Percentiles rank a stretch among this genome's conserved stretches.
Conservation (phyloP, 768 basidiomycete species). For the Xerocomus spinulosus region DNA sequence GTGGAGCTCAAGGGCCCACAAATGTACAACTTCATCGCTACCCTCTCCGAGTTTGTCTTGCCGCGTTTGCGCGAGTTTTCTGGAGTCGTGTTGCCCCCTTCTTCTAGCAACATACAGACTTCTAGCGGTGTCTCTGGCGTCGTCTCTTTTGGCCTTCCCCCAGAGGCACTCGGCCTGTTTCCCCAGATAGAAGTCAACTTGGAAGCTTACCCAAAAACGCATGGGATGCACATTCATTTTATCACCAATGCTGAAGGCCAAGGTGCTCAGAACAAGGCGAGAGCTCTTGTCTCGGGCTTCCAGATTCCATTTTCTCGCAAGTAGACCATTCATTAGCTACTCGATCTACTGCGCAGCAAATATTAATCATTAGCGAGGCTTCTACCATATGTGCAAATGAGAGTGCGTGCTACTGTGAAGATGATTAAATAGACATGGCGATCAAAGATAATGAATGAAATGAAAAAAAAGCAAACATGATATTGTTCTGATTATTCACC, state of each 20-base stretch:
- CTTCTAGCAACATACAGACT: slow-evolving; percentile 63
- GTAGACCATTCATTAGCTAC: slow-evolving; percentile 13
- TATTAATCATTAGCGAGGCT: slow-evolving; percentile 22
- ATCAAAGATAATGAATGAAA: slow-evolving; percentile 13
- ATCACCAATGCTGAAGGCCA: slow-evolving; percentile 82
- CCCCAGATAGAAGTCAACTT: slow-evolving; percentile 94
- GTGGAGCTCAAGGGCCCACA: slow-evolving; percentile 85
- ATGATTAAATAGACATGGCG: slow-evolving; percentile 17
- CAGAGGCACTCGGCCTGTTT: slow-evolving; percentile 83
- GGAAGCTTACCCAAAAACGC: slow-evolving; percentile 79
- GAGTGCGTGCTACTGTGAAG: slow-evolving; percentile 14
- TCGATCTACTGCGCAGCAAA: slow-evolving; percentile 6
- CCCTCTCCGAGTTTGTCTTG: slow-evolving; percentile 90
- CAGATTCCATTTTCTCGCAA: slow-evolving; percentile 78
- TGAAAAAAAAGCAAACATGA: slow-evolving; percentile 6
- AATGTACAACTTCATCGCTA: slow-evolving; percentile 93
- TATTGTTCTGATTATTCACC: slow-evolving; percentile 20
- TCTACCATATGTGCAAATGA: slow-evolving; percentile 30
- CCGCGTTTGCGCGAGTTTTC: slow-evolving; percentile 88
- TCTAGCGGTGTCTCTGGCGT: slow-evolving; percentile 82
- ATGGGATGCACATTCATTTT: slow-evolving; percentile 94
- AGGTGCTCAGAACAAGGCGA: slow-evolving; percentile 87
- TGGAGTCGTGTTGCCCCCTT: slow-evolving; percentile 75
- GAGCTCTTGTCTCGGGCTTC: slow-evolving; percentile 85
- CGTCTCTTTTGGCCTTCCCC: slow-evolving; percentile 82